Evolutionary conservation across 805 yeast species (phyloP), one percentile per base, ranked within the genome.

Genomic region (Lipomyces spencermartinsiae): DNA sequence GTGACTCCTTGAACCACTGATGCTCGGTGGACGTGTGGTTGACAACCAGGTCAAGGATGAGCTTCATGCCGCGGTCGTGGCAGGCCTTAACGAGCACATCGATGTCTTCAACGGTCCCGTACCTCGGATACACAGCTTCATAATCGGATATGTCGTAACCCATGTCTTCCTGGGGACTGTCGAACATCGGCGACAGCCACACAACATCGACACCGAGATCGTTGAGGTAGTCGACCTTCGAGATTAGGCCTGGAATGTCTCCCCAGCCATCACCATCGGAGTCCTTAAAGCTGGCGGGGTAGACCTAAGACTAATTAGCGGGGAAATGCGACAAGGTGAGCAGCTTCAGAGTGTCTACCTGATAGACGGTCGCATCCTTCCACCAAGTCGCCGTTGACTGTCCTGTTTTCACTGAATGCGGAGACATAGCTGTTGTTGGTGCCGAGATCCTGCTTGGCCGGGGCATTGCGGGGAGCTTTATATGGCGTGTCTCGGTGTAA

Each of bases 251-350:
- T 19, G 63, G 83, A 64, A 86, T 75, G 75, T 86, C 89, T 43
- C 89, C 89, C 64, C 84, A 74, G 54, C 89, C 89, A 75, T 86
- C 89, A 37, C 84, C 84, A 72, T 86, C 84, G 57, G 86, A 82
- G 77, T 86, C 89, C 72, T 85, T 83, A 79, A 81, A 86, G 37
- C 87, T 83, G 37, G 89, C 88, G 12, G 89, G 89, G 83, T 87
- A 86, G 71, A 86, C 83, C 76, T 86, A 89, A 75, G 86, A 86
- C 87, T 25, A 25, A 25, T 25, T 25, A 25, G 29, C 29, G 29
- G 29, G 29, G 3, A 25, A 25, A 2, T 25, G 3, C 29, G 3
- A 25, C 29, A 25, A 25, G 29, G 29, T 25, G 29, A 1, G 29
- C 3, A 25, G 29, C 29, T 2, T 1, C 29, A 25, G 29, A 25